Evolutionary conservation across 768 basidiomycete genomes (phyloP), one percentile per base, ranked within the genome.

Genomic region (Macrolepiota dolichaula): DNA sequence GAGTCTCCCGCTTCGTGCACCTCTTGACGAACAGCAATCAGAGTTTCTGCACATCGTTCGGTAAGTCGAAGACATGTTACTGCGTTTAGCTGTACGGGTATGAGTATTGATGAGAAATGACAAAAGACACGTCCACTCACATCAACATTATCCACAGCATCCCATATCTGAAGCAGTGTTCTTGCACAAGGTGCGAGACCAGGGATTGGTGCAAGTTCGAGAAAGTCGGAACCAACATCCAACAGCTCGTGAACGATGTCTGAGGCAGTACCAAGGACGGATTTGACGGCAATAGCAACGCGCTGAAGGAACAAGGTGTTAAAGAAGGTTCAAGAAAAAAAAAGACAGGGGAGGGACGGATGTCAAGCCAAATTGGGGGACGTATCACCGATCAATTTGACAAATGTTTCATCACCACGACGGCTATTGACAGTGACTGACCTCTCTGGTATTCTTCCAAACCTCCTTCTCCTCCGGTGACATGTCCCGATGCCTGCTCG

Each of bases 41-140:
- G 77, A 25, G 84, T 78, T 6, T 79, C 81, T 0, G 86, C 86
- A 60, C 85, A 86, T 17, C 85, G 82, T 63, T 85, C 84, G 0
- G 84, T 83, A 32, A 87, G 74, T 24, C 84, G 84, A 47, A 87
- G 71, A 65, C 84, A 86, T 4, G 82, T 77, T 10, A 84, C 68
- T 19, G 83, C 75, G 63, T 87, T 87, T 55, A 79, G 75, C 86
- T 87, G 57, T 36, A 35, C 50, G 50, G 10, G n/a, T 5, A 38
- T 57, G 40, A 50, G 44, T 32, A 15, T 13, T 22, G n/a, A 32
- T 35, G 17, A n/a, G n/a, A n/a, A 57, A 13, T 25, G 12, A 17
- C 1, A 9, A 11, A 29, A n/a, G 37, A 52, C 55, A 5, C 32
- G 47, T 50, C 15, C 13, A 74, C 84, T 67, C 65, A 87, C 85